Base-by-base conservation (phyloP, 768 basidiomycete species). In the Termitomyces sp. region DNA sequence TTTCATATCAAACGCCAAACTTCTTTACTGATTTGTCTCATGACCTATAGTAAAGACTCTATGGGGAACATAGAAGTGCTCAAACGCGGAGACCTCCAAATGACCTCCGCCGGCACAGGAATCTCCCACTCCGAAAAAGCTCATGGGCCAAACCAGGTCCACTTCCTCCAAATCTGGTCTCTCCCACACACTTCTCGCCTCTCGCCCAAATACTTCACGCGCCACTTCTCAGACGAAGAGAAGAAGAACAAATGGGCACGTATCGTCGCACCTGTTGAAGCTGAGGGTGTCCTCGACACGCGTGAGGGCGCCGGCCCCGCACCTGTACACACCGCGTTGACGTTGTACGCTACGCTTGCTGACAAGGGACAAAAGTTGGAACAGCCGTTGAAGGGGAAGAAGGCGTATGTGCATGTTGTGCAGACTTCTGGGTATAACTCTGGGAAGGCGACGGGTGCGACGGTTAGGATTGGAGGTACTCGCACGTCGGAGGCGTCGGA, bases 21-120 rank as follows among this genome's bases (percentile, higher is more conserved):
- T 12, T 16, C 5, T 22, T 41, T 5, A 20, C n/a, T 52, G 44
- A 42, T 45, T 23, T 11, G 47, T 27, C 57, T 18, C 60, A 18
- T n/a, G 50, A 25, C 41, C 46, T 52, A 10, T 55, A 92, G 94
- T 73, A 81, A 88, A 70, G 96, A 98, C 71, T 91, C 87, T 5
- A 91, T 97, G 88, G 87, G 88, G 36, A 96, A 96, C 72, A 80
- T 81, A 51, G 96, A 98, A 68, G 77, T 94, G 54, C 82, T 98
- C 66, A 85, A 86, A 66, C 84, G 93, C 15, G 96, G 96, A 1
- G 89, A 93, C 62, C 62, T 98, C 31, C 95, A 98, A 68, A 83
- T 97, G 73, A 94, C 94, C 2, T 92, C 89, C 1, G 85, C 95
- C 0, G 95, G 95, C 10, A 94, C 88, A 0, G 96, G 96, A 3